Evolutionary conservation across 768 basidiomycete species (phyloP).

Genomic region (Suillus subaureus): DNA sequence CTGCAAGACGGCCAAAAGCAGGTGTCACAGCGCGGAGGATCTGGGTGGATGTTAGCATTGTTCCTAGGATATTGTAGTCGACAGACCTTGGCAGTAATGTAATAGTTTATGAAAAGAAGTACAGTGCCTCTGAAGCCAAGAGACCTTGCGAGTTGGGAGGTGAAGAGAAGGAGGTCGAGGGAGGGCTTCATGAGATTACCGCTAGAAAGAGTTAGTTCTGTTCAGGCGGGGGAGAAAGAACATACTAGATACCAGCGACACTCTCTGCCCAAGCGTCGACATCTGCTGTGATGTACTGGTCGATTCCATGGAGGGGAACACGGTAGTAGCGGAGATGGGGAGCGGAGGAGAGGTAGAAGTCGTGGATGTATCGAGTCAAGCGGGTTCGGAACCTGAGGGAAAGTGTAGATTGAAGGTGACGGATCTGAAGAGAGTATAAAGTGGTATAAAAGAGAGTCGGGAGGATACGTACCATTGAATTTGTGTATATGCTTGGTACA

Average conservation of each 20-base stretch:
- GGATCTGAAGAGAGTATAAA: slow-evolving; percentile 55
- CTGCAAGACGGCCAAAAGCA: slow-evolving; percentile 88
- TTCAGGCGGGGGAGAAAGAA: slow-evolving; percentile 14
- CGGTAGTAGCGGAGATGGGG: slow-evolving; percentile 75
- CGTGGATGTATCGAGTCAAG: slow-evolving; percentile 87
- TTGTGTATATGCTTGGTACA: slow-evolving; percentile 93
- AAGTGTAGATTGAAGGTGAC: slow-evolving; percentile 85
- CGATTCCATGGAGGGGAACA: slow-evolving; percentile 69
- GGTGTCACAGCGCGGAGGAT: slow-evolving; percentile 87
- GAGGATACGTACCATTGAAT: slow-evolving; percentile 71
- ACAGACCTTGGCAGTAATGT: slow-evolving; percentile 64
- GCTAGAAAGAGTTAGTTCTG: slow-evolving; percentile 38
- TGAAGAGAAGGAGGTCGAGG: slow-evolving; percentile 89
- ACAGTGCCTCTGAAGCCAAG: slow-evolving; percentile 84
- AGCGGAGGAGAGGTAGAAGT: slow-evolving; percentile 82
- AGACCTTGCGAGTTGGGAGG: slow-evolving; percentile 84
- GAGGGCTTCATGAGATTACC: slow-evolving; percentile 93
- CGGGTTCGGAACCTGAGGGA: slow-evolving; percentile 82
- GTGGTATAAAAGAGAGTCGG: background rate
- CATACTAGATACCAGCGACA: slow-evolving; percentile 85
- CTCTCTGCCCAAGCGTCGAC: slow-evolving; percentile 88
- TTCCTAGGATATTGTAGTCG: background rate
- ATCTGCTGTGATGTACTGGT: slow-evolving; percentile 94
- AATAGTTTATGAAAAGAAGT: slow-evolving; percentile 82
- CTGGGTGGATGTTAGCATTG: slow-evolving; percentile 16